These are phyloP conservation scores for Mollisia scopiformis DNA, from an alignment of 2,329 filamentous ascomycete genomes.

Conservation along the genomic window DNA sequence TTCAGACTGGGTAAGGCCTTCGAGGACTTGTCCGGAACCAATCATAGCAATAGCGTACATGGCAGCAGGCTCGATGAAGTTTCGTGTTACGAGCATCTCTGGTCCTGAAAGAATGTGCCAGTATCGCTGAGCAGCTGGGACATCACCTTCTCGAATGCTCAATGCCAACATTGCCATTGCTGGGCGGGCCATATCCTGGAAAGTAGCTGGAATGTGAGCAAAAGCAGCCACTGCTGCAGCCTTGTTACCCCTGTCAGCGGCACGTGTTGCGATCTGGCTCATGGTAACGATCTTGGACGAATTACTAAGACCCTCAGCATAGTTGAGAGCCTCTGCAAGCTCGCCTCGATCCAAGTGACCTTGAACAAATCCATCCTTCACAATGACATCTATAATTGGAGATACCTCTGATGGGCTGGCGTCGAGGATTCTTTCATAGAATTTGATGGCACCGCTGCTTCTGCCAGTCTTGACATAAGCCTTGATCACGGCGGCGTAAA, in stretches of 20 bases:
- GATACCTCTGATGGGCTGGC: slow-evolving; percentile 60
- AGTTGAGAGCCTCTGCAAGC: slow-evolving; percentile 72
- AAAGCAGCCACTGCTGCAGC: slow-evolving; percentile 71
- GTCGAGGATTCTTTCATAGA: slow-evolving; percentile 77
- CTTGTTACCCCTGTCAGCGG: slow-evolving; percentile 78
- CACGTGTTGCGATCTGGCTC: slow-evolving; percentile 72
- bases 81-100: slow-evolving; percentile 59
- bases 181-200: slow-evolving; percentile 55
- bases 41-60: slow-evolving; percentile 92
- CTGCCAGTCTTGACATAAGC: slow-evolving; percentile 85
- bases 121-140: slow-evolving; percentile 75
- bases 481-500: slow-evolving; percentile 90
- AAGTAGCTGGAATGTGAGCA: slow-evolving; percentile 55
- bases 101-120: slow-evolving; percentile 75
- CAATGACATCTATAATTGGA: slow-evolving; percentile 71
- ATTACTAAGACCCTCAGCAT: slow-evolving; percentile 67
- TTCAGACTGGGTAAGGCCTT: slow-evolving; percentile 78
- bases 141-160: slow-evolving; percentile 80
- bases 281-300: slow-evolving; percentile 65
- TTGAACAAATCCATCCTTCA: slow-evolving; percentile 77
- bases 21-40: slow-evolving; percentile 80
- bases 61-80: slow-evolving; percentile 82
- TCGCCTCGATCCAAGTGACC: slow-evolving; percentile 72
- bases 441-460: slow-evolving; percentile 79
- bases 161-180: slow-evolving; percentile 85